Percentiles rank a stretch among this genome's conserved stretches.
Evolutionary conservation across 129 eudicot species (phyloP).

Genomic region (Rutidosis leptorrhynchoides): DNA sequence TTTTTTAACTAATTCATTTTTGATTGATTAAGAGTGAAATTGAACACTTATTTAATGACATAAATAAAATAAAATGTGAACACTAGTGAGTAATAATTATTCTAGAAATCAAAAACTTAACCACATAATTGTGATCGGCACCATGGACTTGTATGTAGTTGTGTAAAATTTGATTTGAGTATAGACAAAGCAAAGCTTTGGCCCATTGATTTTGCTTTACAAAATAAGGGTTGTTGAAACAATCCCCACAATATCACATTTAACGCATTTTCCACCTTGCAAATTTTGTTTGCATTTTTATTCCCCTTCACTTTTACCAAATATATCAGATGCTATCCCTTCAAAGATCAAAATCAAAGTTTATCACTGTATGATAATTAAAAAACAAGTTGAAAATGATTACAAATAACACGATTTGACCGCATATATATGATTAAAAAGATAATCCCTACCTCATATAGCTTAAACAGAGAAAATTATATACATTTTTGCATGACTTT

Average conservation of each 20-base stretch:
- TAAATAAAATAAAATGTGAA: no score
- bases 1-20: no score
- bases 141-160: neutral
- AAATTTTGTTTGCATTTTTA: neutral
- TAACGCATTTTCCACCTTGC: constrained; percentile 2
- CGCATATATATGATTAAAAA: no score
- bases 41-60: no score
- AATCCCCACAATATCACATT: constrained; percentile 9
- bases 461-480: no score
- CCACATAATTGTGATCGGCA: neutral
- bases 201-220: constrained; percentile 10
- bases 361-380: neutral
- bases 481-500: no score
- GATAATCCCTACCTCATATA: no score
- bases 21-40: no score
- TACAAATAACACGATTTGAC: no score
- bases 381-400: no score
- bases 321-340: neutral
- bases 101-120: no score
- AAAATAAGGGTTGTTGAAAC: neutral
- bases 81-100: no score
- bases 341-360: neutral
- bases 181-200: constrained; percentile 20
- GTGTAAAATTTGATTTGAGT: constrained; percentile 2
- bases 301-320: constrained; percentile 3